Percentiles rank a stretch among this genome's conserved stretches.
Evolutionary conservation across 257 asterid species (phyloP).

Genomic region (Solanum medicagineum): DNA sequence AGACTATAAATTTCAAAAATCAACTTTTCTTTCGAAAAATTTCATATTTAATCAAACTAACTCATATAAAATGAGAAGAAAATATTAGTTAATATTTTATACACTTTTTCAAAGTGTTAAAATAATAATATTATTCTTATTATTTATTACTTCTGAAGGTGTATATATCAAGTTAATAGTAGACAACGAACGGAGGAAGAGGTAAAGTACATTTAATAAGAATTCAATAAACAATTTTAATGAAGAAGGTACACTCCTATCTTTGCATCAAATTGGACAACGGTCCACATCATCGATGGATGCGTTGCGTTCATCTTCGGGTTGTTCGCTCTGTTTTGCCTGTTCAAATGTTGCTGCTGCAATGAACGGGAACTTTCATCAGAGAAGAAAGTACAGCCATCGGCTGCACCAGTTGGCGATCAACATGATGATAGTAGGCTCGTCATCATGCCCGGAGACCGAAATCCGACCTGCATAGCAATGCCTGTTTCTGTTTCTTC

Average conservation of each 20-base stretch:
- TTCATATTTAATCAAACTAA: too few species aligned
- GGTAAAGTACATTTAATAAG: not conserved
- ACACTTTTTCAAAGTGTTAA: too few species aligned
- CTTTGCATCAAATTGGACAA: not conserved
- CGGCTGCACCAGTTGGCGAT: not conserved
- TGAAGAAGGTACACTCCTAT: not conserved
- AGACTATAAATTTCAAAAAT: too few species aligned
- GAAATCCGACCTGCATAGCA: constrained; percentile 6
- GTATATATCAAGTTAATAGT: too few species aligned
- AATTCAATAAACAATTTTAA: not conserved
- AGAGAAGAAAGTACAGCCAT: not conserved
- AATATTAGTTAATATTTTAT: too few species aligned
- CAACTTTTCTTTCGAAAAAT: too few species aligned
- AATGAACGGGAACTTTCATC: not conserved
- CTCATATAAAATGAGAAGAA: too few species aligned
- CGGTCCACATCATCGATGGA: not conserved
- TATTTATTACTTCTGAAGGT: too few species aligned
- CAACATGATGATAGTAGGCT: not conserved
- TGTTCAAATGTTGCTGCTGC: constrained; percentile 8
- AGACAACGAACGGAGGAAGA: too few species aligned
- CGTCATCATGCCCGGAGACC: constrained; percentile 17
- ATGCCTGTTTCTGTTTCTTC: constrained; percentile 7
- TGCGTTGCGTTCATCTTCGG: not conserved
- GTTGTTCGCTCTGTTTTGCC: not conserved
- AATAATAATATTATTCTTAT: too few species aligned